phyloP scores from a whole-genome alignment of 2,329 filamentous ascomycete species.

The Apiospora marii region DNA sequence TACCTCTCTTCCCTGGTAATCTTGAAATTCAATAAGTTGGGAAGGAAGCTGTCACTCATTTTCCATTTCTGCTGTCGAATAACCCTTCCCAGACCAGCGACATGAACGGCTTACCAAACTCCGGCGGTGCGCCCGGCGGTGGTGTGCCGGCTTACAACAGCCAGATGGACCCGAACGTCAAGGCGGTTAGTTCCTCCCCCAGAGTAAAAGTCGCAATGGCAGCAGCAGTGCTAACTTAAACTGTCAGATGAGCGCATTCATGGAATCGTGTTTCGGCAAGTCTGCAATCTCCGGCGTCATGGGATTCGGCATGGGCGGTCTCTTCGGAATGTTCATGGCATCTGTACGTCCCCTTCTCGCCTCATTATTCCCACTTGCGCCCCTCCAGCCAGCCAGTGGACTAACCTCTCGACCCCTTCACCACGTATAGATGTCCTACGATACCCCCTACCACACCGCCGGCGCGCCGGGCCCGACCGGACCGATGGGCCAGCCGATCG shows the following conservation, averaged over 20 bases:
- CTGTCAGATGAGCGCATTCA: constrained; percentile 76
- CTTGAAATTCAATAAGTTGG: not conserved
- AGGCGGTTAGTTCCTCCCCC: constrained; percentile 50
- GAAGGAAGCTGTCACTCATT: constrained; percentile 10
- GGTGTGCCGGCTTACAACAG: constrained; percentile 35
- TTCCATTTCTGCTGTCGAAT: not conserved
- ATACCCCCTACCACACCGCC: constrained; percentile 78
- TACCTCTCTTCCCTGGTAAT: not conserved
- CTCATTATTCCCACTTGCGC: constrained; percentile 13
- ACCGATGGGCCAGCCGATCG: constrained; percentile 50
- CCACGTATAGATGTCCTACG: constrained; percentile 86
- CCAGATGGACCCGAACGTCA: constrained; percentile 60
- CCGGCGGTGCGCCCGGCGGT: constrained; percentile 33
- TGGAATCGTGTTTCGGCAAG: constrained; percentile 94
- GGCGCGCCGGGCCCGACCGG: constrained; percentile 44
- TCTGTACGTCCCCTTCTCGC: constrained; percentile 70
- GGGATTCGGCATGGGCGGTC: constrained; percentile 91
- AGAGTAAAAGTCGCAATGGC: not conserved
- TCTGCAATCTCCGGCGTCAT: constrained; percentile 89
- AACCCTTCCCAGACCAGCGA: not conserved
- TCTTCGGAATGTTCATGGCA: constrained; percentile 98
- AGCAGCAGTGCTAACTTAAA: constrained; percentile 2
- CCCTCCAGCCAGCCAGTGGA: not conserved
- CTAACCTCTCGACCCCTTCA: constrained; percentile 22
- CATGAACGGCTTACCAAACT: constrained; percentile 42